Percentiles rank a stretch among this genome's conserved stretches.
Evolutionary conservation across 148 eudicot species (phyloP).

Genomic region (Amaranthus palmeri): DNA sequence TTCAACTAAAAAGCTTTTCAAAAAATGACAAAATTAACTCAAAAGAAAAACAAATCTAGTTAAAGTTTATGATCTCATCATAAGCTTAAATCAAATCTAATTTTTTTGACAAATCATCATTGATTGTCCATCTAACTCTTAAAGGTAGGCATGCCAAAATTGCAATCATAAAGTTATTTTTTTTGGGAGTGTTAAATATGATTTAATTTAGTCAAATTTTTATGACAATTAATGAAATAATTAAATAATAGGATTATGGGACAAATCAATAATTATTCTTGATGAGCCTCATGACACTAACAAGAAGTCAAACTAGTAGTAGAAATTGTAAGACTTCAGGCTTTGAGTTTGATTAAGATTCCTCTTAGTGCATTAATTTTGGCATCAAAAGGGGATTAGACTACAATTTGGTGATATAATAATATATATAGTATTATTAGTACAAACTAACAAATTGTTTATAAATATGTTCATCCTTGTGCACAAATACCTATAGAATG

Average conservation of each 20-base stretch:
- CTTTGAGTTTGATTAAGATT: constrained; percentile 23
- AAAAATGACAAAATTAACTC: background rate
- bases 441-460: constrained; percentile 3
- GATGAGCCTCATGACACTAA: constrained; percentile 20
- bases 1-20: too few relatives aligned
- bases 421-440: constrained; percentile 6
- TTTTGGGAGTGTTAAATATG: constrained; percentile 1
- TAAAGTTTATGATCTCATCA: constrained; percentile 1
- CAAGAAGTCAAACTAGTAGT: constrained; percentile 24
- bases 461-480: constrained; percentile 18
- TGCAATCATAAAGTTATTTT: constrained; percentile 7
- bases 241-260: background rate
- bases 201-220: constrained; percentile 19
- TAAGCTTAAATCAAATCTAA: constrained; percentile 24
- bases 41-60: constrained; percentile 1
- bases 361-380: constrained; percentile 20
- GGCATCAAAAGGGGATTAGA: constrained; percentile 10
- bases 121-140: constrained; percentile 10
- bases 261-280: constrained; percentile 13
- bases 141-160: constrained; percentile 17
- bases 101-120: background rate
- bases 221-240: constrained; percentile 12
- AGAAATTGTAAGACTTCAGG: constrained; percentile 15
- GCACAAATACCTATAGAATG: constrained; percentile 33
- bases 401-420: background rate